phyloP scores from a whole-genome alignment of 164 flowering plant species.

The Magnolia officinalis region DNA sequence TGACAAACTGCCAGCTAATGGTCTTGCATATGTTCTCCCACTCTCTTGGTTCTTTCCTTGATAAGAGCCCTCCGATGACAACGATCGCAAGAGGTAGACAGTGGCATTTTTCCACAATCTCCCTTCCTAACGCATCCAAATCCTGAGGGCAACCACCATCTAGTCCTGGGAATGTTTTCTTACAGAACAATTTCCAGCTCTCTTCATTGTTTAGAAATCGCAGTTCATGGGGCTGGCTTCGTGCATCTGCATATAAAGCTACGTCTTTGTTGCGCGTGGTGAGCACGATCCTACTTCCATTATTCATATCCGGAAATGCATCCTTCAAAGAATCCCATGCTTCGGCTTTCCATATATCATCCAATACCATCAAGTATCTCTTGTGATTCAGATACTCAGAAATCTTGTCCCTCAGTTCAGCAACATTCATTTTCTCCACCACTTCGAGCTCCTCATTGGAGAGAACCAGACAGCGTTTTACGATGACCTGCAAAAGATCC shows the following conservation, averaged over 20 bases:
- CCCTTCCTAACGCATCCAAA: slow-evolving; percentile 2
- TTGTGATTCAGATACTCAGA: not conserved
- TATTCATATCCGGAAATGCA: slow-evolving; percentile 34
- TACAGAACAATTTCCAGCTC: not conserved
- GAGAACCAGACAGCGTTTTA: not conserved
- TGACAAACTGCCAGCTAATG: not conserved
- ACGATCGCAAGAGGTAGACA: slow-evolving; percentile 19
- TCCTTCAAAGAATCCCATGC: slow-evolving; percentile 37
- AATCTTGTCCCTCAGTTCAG: not conserved
- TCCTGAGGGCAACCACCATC: no score
- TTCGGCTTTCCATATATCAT: slow-evolving; percentile 43
- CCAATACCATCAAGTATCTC: slow-evolving; percentile 40
- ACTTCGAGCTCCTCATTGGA: not conserved
- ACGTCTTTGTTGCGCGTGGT: slow-evolving; percentile 27
- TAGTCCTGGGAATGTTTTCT: not conserved
- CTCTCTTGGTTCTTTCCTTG: slow-evolving; percentile 1
- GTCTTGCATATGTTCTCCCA: not conserved
- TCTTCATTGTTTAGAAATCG: not conserved
- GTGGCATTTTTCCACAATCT: slow-evolving; percentile 15
- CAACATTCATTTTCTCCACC: not conserved
- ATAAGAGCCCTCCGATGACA: slow-evolving; percentile 16
- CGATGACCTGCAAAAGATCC: not conserved
- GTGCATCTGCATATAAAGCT: not conserved
- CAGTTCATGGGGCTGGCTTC: not conserved
- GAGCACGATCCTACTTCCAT: slow-evolving; percentile 36